A percentile compares a stretch with the other conserved stretches of the same genome.
These are phyloP conservation scores for Primulina tabacum DNA, from an alignment of 257 asterid genomes.

Conservation along the genomic window DNA sequence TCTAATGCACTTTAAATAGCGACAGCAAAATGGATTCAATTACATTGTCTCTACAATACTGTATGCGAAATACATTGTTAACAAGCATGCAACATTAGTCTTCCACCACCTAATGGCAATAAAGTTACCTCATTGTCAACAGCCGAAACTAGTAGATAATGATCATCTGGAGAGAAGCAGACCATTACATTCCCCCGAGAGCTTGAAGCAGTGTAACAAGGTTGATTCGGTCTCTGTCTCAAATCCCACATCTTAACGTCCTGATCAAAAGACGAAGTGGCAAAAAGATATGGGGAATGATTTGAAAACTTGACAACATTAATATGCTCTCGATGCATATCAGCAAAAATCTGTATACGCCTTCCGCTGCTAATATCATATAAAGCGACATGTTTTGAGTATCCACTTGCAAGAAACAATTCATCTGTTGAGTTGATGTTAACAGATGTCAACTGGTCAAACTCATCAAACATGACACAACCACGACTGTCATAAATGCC, in stretches of 20 bases:
- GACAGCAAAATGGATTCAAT: neutral
- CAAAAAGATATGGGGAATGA: constrained; percentile 83
- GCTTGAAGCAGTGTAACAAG: constrained; percentile 84
- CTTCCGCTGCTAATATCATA: constrained; percentile 74
- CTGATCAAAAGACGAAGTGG: constrained; percentile 88
- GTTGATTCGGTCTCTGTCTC: constrained; percentile 66
- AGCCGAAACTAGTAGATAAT: constrained; percentile 89
- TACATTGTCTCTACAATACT: neutral
- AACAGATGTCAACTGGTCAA: constrained; percentile 89
- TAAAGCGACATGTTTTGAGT: constrained; percentile 76
- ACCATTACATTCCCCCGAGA: constrained; percentile 91
- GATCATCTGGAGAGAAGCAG: constrained; percentile 94
- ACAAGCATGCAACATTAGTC: constrained; percentile 3
- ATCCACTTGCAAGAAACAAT: constrained; percentile 90
- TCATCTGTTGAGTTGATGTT: constrained; percentile 91
- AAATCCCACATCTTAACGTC: constrained; percentile 94
- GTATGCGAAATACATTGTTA: constrained; percentile 14
- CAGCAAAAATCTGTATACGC: constrained; percentile 68
- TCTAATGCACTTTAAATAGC: too few species aligned
- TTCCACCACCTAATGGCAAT: neutral
- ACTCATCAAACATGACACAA: constrained; percentile 67
- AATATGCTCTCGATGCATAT: constrained; percentile 84
- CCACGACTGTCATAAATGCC: constrained; percentile 37
- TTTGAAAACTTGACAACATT: constrained; percentile 92
- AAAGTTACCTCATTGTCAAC: constrained; percentile 86